Evolutionary conservation across 2,329 filamentous ascomycete species (phyloP).

Genomic region (Fonsecaea nubica): DNA sequence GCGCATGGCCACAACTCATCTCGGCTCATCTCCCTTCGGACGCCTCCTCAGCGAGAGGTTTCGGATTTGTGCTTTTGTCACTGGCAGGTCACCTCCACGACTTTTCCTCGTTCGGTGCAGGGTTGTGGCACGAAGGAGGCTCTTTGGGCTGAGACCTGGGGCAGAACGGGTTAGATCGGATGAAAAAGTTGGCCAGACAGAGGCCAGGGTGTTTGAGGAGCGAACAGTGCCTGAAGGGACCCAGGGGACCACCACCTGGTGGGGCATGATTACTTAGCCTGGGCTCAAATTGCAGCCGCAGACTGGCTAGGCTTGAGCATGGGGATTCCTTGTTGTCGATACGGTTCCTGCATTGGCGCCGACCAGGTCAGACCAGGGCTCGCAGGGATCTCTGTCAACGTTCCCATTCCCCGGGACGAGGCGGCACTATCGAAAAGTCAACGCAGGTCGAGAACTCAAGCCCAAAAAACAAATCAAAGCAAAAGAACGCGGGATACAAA

Average conservation of each 20-base stretch:
- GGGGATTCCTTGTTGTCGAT: conserved; percentile 16
- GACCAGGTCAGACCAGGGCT: conserved; percentile 14
- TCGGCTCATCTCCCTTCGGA: conserved; percentile 23
- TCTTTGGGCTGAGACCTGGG: conserved; percentile 29
- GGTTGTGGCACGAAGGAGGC: conserved; percentile 32
- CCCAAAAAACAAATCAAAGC: conserved; percentile 14
- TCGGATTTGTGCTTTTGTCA: not conserved
- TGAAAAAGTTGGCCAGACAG: conserved; percentile 25
- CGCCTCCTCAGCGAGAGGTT: conserved; percentile 23
- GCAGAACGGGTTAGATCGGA: conserved; percentile 27
- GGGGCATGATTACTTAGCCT: conserved; percentile 11
- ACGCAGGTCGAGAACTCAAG: conserved; percentile 1
- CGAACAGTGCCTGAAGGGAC: not conserved
- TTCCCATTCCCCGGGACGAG: conserved; percentile 13
- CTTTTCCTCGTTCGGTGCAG: conserved; percentile 22
- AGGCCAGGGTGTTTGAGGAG: conserved; percentile 19
- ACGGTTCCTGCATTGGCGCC: conserved; percentile 39
- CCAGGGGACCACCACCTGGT: not conserved
- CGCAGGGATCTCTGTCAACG: conserved; percentile 17
- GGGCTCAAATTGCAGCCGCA: conserved; percentile 7
- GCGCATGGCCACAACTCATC: conserved; percentile 17
- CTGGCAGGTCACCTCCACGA: not conserved
- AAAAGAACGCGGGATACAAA: not conserved
- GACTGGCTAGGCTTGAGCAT: conserved; percentile 15
- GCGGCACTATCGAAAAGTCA: conserved; percentile 16